Evolutionary conservation across 2,329 filamentous ascomycete species (phyloP).

Genomic region (Colletotrichum limetticola): DNA sequence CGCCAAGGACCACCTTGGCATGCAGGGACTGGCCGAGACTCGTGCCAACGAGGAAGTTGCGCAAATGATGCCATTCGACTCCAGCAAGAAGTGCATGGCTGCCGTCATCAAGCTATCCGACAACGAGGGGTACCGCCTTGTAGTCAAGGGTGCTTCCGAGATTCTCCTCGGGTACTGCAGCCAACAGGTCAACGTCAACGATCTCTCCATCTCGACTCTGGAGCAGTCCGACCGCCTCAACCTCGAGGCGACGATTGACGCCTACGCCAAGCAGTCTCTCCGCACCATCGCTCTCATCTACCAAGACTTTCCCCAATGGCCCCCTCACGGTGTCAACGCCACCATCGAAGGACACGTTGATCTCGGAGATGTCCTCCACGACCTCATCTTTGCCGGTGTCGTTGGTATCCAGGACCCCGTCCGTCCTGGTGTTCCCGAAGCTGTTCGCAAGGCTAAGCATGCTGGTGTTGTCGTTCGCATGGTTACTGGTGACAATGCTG

Average conservation of each 20-base stretch:
- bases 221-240: constrained; percentile 57
- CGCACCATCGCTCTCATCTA: constrained; percentile 82
- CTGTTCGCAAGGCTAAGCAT: constrained; percentile 70
- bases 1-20: constrained; percentile 60
- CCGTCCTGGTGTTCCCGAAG: constrained; percentile 71
- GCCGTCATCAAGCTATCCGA: constrained; percentile 60
- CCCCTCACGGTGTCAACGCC: constrained; percentile 67
- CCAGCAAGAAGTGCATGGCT: constrained; percentile 66
- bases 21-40: constrained; percentile 56
- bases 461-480: constrained; percentile 77
- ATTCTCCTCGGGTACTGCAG: constrained; percentile 60
- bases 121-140: constrained; percentile 56
- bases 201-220: constrained; percentile 64
- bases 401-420: constrained; percentile 79
- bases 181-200: constrained; percentile 53
- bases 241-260: constrained; percentile 64
- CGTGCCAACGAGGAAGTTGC: constrained; percentile 58
- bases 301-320: constrained; percentile 77
- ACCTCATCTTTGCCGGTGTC: constrained; percentile 78
- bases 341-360: constrained; percentile 73
- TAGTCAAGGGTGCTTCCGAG: constrained; percentile 68
- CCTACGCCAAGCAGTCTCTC: constrained; percentile 73
- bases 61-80: constrained; percentile 66
- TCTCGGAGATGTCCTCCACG: constrained; percentile 65
- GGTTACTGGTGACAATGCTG: constrained; percentile 76